Percentiles rank a stretch among this genome's conserved stretches.
phyloP scores from a whole-genome alignment of 108 stramenopile genomes.

The Cyclotella kingstonii region DNA sequence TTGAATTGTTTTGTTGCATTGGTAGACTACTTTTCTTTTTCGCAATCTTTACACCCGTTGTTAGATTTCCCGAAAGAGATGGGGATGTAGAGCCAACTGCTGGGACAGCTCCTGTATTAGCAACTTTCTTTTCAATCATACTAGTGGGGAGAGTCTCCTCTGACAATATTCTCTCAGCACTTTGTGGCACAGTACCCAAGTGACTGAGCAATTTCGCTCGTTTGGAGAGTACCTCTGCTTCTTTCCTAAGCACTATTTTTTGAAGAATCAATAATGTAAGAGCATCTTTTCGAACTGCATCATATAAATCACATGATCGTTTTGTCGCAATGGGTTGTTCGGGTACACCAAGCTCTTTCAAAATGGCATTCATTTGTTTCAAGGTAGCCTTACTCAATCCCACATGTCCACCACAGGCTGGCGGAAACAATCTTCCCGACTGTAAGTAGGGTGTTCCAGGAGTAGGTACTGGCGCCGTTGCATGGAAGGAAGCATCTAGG shows the following conservation, averaged over 20 bases:
- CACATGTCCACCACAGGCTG: constrained; percentile 58
- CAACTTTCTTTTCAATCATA: constrained; percentile 7
- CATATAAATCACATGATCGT: constrained; percentile 85
- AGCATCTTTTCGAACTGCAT: constrained; percentile 76
- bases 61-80: neutral
- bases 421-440: constrained; percentile 77
- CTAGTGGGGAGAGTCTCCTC: no score
- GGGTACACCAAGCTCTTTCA: constrained; percentile 69
- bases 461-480: constrained; percentile 74
- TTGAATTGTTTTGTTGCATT: neutral
- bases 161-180: constrained; percentile 21
- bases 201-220: constrained; percentile 49
- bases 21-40: neutral
- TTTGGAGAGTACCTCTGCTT: constrained; percentile 62
- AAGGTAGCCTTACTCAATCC: constrained; percentile 75
- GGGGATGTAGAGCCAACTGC: neutral
- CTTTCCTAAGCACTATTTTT: constrained; percentile 76
- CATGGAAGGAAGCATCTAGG: constrained; percentile 24
- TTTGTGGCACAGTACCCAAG: constrained; percentile 29
- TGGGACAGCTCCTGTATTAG: neutral
- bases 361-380: constrained; percentile 72
- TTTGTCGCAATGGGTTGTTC: constrained; percentile 73
- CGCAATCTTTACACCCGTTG: neutral
- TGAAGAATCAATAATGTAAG: constrained; percentile 73
- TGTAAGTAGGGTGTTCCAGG: constrained; percentile 83